Percentiles rank a stretch among this genome's conserved stretches.
Evolutionary conservation across 768 basidiomycete species (phyloP).

Genomic region (Phaeotremella skinneri): DNA sequence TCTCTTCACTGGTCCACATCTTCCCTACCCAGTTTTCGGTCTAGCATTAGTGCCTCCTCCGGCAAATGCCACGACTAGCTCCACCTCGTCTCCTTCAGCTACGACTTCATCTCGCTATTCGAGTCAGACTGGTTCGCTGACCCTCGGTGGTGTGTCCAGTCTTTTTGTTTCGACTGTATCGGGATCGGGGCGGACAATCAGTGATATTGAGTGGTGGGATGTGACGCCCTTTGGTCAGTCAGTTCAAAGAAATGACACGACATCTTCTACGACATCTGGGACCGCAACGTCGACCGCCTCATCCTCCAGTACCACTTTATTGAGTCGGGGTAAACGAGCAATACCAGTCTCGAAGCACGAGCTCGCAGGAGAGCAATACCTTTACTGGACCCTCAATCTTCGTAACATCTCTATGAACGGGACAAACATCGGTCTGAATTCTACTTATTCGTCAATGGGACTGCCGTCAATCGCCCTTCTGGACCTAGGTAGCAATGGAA

Average conservation of each 20-base stretch:
- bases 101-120: constrained; percentile 19
- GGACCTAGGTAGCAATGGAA: constrained; percentile 46
- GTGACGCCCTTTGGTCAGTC: constrained; percentile 40
- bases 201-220: constrained; percentile 46
- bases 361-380: constrained; percentile 23
- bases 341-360: background rate
- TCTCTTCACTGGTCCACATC: constrained; percentile 15
- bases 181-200: constrained; percentile 26
- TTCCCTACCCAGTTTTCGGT: constrained; percentile 41
- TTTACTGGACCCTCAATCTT: constrained; percentile 43
- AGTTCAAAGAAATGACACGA: background rate
- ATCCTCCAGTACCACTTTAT: constrained; percentile 9
- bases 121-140: constrained; percentile 25
- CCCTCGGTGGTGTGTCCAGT: constrained; percentile 41
- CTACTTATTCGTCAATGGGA: constrained; percentile 34
- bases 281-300: background rate
- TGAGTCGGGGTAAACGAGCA: constrained; percentile 1
- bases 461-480: constrained; percentile 37
- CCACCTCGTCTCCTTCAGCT: constrained; percentile 23
- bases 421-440: constrained; percentile 29
- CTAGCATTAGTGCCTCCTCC: constrained; percentile 33
- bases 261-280: background rate
- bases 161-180: constrained; percentile 21
- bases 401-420: constrained; percentile 43
- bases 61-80: constrained; percentile 9